Conservation (phyloP, 108 stramenopile species). For the Cyclostephanos tholiformis region DNA sequence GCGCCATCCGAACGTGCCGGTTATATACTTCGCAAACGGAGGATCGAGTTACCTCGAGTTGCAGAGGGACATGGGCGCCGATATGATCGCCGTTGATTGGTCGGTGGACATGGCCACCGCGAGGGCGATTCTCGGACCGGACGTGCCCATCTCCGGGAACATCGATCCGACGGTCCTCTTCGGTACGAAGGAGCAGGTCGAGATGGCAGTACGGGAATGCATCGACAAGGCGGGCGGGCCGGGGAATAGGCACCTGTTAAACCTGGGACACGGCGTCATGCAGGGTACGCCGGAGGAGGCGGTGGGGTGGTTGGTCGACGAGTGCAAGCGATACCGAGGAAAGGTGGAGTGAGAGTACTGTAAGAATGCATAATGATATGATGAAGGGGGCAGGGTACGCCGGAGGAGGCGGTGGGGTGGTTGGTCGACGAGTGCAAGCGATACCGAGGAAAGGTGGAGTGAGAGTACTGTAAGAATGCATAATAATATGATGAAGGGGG, state of each 20-base stretch:
- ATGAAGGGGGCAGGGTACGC: no score
- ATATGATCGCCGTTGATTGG: slow-evolving; percentile 94
- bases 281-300: slow-evolving; percentile 95
- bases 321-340: slow-evolving; percentile 84
- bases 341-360: slow-evolving; percentile 3
- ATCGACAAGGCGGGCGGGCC: slow-evolving; percentile 94
- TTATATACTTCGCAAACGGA: slow-evolving; percentile 98
- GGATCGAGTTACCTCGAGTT: slow-evolving; percentile 92
- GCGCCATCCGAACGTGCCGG: slow-evolving; percentile 88
- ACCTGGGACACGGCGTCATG: slow-evolving; percentile 98
- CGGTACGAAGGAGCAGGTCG: slow-evolving; percentile 88
- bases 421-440: no score
- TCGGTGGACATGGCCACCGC: slow-evolving; percentile 86
- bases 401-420: no score
- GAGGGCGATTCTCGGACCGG: slow-evolving; percentile 79
- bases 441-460: no score
- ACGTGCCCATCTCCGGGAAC: slow-evolving; percentile 89
- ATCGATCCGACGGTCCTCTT: slow-evolving; percentile 95
- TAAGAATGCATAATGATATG: no score
- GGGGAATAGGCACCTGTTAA: slow-evolving; percentile 87
- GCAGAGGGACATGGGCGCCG: slow-evolving; percentile 88
- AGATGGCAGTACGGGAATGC: slow-evolving; percentile 88
- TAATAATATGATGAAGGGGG: no score
- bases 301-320: slow-evolving; percentile 92
- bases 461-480: no score